A percentile compares a stretch with the other conserved stretches of the same genome.
These are phyloP conservation scores for Solanum appendiculatum DNA, from an alignment of 257 asterid genomes.

Conservation along the genomic window DNA sequence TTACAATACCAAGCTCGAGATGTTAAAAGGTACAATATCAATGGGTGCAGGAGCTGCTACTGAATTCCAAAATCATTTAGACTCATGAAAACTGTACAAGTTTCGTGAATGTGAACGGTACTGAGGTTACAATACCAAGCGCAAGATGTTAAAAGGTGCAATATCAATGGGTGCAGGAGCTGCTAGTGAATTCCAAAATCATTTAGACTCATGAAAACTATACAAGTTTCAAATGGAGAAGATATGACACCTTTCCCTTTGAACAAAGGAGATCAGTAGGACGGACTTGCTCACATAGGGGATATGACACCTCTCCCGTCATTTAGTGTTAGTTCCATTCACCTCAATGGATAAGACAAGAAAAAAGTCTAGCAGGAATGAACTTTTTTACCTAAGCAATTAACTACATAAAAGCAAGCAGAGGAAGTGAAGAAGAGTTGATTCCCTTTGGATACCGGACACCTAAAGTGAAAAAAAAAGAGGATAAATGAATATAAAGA, in stretches of 20 bases:
- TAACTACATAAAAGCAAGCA: neutral
- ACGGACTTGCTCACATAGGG: neutral
- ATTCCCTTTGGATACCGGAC: neutral
- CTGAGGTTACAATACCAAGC: neutral
- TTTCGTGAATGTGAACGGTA: neutral
- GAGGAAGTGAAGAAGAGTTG: neutral
- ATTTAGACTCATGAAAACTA: neutral
- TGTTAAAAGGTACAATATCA: neutral
- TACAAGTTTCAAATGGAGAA: neutral
- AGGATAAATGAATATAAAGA: neutral
- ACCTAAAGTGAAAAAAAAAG: neutral
- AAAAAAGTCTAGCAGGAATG: neutral
- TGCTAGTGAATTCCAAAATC: neutral
- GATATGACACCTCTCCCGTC: neutral
- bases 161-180: neutral
- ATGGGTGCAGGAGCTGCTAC: neutral
- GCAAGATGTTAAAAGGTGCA: neutral
- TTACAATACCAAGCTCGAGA: neutral
- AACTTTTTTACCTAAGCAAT: neutral
- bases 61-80: neutral
- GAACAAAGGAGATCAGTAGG: neutral
- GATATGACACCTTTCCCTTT: neutral
- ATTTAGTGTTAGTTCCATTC: neutral
- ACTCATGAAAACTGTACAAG: too few species aligned
- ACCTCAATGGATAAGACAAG: neutral